Evolutionary conservation across 805 yeast species (phyloP).

Genomic region (Candida takata): DNA sequence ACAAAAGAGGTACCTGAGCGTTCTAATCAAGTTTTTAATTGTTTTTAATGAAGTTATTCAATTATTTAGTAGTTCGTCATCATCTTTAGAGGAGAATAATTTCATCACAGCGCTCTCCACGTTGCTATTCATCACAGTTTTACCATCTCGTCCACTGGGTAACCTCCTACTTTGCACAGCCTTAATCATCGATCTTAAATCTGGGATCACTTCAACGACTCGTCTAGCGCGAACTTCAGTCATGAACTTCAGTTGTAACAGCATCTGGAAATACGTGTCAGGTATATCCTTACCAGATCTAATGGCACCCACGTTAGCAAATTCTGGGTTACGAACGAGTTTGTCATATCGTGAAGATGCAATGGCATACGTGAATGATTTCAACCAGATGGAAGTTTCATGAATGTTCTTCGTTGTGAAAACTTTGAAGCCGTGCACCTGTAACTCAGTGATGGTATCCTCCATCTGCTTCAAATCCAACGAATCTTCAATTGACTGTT

Average conservation of each 20-base stretch:
- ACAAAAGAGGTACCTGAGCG: too few species aligned
- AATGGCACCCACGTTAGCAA: constrained; percentile 48
- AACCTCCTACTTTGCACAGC: constrained; percentile 28
- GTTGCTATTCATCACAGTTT: constrained; percentile 41
- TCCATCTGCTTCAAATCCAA: constrained; percentile 28
- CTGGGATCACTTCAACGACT: constrained; percentile 34
- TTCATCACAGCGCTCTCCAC: constrained; percentile 41
- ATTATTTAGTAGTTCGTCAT: constrained; percentile 29
- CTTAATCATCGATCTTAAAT: constrained; percentile 26
- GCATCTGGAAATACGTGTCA: constrained; percentile 41
- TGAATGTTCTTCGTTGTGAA: constrained; percentile 40
- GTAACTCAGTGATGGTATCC: constrained; percentile 35
- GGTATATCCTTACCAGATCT: constrained; percentile 44
- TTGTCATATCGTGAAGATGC: constrained; percentile 48
- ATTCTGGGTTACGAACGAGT: constrained; percentile 43
- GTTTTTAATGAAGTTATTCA: too few species aligned
- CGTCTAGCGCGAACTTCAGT: constrained; percentile 44
- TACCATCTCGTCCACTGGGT: constrained; percentile 36
- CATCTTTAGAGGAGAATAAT: constrained; percentile 44
- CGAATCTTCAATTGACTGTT: constrained; percentile 2
- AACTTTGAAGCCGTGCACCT: constrained; percentile 42
- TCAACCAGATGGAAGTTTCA: constrained; percentile 47
- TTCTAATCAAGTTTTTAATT: too few species aligned
- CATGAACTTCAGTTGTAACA: constrained; percentile 52
- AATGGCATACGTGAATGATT: constrained; percentile 50